Evolutionary conservation across 768 basidiomycete species (phyloP).

Genomic region (Tephrocybe sp.): DNA sequence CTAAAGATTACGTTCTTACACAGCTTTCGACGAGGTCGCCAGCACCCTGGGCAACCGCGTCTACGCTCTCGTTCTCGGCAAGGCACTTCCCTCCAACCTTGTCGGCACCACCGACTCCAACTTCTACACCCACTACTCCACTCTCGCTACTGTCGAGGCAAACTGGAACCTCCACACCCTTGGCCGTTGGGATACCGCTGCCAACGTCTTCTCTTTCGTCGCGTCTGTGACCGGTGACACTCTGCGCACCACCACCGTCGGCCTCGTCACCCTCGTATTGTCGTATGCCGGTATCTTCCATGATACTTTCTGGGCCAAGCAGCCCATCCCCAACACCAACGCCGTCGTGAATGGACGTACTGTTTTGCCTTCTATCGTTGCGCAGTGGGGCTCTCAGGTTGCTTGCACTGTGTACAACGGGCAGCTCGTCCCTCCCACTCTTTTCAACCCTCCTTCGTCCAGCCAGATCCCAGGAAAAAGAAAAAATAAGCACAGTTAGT

Average conservation of each 20-base stretch:
- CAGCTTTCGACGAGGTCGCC: constrained; percentile 58
- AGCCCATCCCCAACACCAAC: constrained; percentile 24
- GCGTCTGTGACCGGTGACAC: constrained; percentile 43
- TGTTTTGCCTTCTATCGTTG: constrained; percentile 21
- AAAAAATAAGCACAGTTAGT: too few relatives aligned
- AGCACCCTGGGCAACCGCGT: constrained; percentile 45
- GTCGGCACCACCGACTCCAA: constrained; percentile 46
- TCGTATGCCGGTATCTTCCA: constrained; percentile 28
- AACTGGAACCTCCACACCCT: constrained; percentile 65
- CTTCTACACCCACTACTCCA: constrained; percentile 64
- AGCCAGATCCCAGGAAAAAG: too few relatives aligned
- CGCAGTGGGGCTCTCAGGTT: constrained; percentile 24
- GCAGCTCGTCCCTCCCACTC: constrained; percentile 13
- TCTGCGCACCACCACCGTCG: constrained; percentile 18
- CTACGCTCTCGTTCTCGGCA: constrained; percentile 40
- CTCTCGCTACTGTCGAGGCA: constrained; percentile 44
- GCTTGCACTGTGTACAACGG: constrained; percentile 23
- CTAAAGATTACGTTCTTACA: neutral
- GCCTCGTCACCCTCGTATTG: constrained; percentile 18
- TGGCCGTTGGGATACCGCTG: constrained; percentile 38
- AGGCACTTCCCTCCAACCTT: constrained; percentile 40
- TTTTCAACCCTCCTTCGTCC: constrained; percentile 1
- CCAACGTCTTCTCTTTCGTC: constrained; percentile 54
- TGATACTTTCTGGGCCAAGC: constrained; percentile 5
- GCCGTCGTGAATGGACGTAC: constrained; percentile 24